phyloP scores from a whole-genome alignment of 352 stramenopile genomes.

The Pythium brachiatum region DNA sequence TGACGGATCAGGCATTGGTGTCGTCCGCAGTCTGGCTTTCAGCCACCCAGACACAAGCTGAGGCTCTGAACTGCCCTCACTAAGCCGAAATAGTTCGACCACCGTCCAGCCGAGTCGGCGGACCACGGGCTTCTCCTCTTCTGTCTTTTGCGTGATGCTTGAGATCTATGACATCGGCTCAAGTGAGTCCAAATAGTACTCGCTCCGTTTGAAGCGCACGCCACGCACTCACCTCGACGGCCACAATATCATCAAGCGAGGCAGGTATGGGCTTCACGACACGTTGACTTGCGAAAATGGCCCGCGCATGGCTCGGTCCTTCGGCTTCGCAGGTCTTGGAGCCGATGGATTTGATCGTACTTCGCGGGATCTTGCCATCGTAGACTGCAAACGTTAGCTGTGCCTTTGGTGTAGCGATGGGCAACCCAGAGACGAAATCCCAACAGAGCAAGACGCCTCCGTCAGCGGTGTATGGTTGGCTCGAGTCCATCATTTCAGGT shows the following conservation, averaged over 20 bases:
- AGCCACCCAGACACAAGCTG: slow-evolving; percentile 19
- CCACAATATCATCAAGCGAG: slow-evolving; percentile 6
- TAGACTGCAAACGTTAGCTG: slow-evolving; percentile 37
- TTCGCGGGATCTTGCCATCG: slow-evolving; percentile 25
- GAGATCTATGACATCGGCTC: neutral
- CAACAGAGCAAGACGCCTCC: slow-evolving; percentile 29
- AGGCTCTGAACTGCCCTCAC: neutral
- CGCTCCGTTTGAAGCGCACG: neutral
- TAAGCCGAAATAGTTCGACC: slow-evolving; percentile 26
- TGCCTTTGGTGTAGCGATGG: neutral
- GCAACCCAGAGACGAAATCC: slow-evolving; percentile 29
- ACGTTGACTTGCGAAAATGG: slow-evolving; percentile 20
- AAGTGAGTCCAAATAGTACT: neutral
- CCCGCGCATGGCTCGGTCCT: slow-evolving; percentile 23
- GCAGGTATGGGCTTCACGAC: slow-evolving; percentile 23
- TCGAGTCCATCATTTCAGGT: neutral
- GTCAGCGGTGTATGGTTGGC: slow-evolving; percentile 17
- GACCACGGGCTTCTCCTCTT: neutral
- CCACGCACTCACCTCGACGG: slow-evolving; percentile 27
- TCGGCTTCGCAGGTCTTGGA: slow-evolving; percentile 29
- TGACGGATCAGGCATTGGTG: slow-evolving; percentile 29
- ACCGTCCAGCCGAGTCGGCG: slow-evolving; percentile 28
- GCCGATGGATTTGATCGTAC: slow-evolving; percentile 23
- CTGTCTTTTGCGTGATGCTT: neutral
- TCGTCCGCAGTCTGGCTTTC: slow-evolving; percentile 20